Base-by-base conservation (phyloP, 768 basidiomycete species). In the Tricholoma flavovirens region DNA sequence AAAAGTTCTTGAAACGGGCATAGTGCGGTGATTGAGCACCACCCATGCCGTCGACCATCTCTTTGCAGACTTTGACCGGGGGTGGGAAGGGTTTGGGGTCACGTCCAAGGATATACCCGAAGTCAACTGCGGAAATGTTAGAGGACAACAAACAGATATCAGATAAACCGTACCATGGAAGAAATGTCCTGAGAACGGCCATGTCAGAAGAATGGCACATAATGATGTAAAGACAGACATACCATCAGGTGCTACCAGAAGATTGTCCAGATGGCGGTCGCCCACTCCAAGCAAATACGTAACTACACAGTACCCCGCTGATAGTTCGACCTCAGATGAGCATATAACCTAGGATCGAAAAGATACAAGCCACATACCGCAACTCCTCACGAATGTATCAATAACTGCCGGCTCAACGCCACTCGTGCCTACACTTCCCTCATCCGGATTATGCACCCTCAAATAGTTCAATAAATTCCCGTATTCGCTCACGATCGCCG, bases 31-130 rank as follows among this genome's bases (percentile, higher is more conserved):
- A 96, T 64, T 90, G 84, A 1, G 91, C 86, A 10, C 97, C 96
- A n/a, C 97, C 97, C 94, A 99, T 96, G 10, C 91, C 96, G 67
- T 99, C 97, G 0, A 98, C 93, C 97, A 98, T 99, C 68, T 98
- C 97, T 66, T 96, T 95, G 73, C 95, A 98, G 38, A 99, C 90
- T 69, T 99, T 99, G 61, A 98, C 95, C 11, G 94, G 91, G 5
- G 97, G 97, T 2, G 97, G 95, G 67, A 95, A 96, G 0, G 94
- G 93, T 66, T 99, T 98, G 0, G 97, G 97, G 67, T 98, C 97
- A 2, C 94, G 87, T 2, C 97, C 97, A 12, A 98, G 81, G 63
- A 98, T 98, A 71, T 98, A 99, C 2, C 97, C 96, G 66, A 98
- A 99, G 68, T 98, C 97, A 59, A 98, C 97, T 96, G 66, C 0